Conservation (phyloP, 345 rosid species). For the Euphorbia pulcherrima region DNA sequence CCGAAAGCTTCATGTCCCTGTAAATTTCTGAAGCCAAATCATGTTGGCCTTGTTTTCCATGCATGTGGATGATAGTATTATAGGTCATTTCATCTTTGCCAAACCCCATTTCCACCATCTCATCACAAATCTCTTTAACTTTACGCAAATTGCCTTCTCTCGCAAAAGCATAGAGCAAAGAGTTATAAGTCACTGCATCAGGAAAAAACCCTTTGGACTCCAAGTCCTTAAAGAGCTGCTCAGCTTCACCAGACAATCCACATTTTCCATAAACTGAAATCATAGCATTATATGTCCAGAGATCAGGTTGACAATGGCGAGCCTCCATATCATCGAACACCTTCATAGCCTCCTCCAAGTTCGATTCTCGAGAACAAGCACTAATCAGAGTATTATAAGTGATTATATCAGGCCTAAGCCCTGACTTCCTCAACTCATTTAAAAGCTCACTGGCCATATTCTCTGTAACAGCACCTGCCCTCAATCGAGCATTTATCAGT, state of each 20-base stretch:
- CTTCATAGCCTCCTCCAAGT: constrained; percentile 69
- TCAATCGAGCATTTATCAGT: constrained; percentile 79
- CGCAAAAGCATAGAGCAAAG: constrained; percentile 93
- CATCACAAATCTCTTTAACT: constrained; percentile 61
- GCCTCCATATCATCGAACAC: constrained; percentile 72
- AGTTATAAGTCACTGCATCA: constrained; percentile 84
- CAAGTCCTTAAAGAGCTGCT: constrained; percentile 66
- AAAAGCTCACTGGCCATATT: constrained; percentile 58
- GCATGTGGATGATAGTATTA: constrained; percentile 91
- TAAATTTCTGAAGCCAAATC: constrained; percentile 73
- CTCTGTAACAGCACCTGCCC: constrained; percentile 51
- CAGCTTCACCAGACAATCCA: constrained; percentile 62
- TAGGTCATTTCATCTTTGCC: constrained; percentile 84
- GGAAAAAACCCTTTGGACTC: constrained; percentile 72
- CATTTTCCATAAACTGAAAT: constrained; percentile 87
- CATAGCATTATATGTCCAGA: constrained; percentile 98
- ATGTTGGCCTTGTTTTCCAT: constrained; percentile 80
- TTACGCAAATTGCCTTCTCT: constrained; percentile 72
- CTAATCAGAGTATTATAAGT: constrained; percentile 90
- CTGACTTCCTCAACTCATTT: constrained; percentile 67
- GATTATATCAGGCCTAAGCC: constrained; percentile 82
- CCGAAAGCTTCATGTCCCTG: constrained; percentile 70
- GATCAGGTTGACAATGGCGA: constrained; percentile 73
- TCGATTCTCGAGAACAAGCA: constrained; percentile 74
- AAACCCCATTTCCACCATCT: constrained; percentile 76